A percentile compares a stretch with the other conserved stretches of the same genome.
Conservation (phyloP, 352 stramenopile species). For the Phytopythium kandeliae region DNA sequence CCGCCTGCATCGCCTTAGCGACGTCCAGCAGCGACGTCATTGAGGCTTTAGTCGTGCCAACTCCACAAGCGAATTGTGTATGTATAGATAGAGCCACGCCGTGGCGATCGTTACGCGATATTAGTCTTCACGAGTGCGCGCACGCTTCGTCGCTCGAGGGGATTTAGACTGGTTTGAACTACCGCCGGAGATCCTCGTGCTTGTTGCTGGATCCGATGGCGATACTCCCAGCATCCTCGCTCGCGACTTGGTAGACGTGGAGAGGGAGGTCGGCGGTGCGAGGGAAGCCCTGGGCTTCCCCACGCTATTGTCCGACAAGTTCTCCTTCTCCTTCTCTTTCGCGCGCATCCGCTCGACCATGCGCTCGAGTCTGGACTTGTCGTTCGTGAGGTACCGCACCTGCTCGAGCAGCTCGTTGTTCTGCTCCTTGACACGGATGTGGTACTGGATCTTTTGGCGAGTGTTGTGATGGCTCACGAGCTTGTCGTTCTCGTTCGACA, state of each 20-base stretch:
- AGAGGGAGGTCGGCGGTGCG: background rate
- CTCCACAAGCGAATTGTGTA: background rate
- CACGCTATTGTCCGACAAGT: slow-evolving; percentile 22
- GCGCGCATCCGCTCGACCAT: slow-evolving; percentile 39
- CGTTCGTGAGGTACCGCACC: slow-evolving; percentile 57
- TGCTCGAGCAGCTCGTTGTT: slow-evolving; percentile 73
- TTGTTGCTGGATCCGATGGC: background rate
- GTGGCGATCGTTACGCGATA: background rate
- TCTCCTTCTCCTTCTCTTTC: slow-evolving; percentile 70
- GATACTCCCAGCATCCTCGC: background rate
- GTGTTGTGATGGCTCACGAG: slow-evolving; percentile 76
- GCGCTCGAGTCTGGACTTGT: slow-evolving; percentile 51
- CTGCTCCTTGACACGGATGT: slow-evolving; percentile 78
- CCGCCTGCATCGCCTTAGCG: slow-evolving; percentile 33
- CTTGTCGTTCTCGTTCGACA: slow-evolving; percentile 61
- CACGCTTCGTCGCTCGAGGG: slow-evolving; percentile 26
- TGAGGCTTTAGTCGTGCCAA: too few relatives aligned
- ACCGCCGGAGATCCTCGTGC: background rate
- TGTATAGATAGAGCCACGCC: slow-evolving; percentile 7
- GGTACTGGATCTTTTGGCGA: slow-evolving; percentile 79
- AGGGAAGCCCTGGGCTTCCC: background rate
- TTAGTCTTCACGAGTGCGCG: slow-evolving; percentile 12
- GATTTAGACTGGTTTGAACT: slow-evolving; percentile 10
- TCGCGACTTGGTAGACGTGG: background rate
- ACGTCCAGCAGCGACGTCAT: slow-evolving; percentile 39